Conservation (phyloP, 257 asterid genomes). For the Solanum piurae region DNA sequence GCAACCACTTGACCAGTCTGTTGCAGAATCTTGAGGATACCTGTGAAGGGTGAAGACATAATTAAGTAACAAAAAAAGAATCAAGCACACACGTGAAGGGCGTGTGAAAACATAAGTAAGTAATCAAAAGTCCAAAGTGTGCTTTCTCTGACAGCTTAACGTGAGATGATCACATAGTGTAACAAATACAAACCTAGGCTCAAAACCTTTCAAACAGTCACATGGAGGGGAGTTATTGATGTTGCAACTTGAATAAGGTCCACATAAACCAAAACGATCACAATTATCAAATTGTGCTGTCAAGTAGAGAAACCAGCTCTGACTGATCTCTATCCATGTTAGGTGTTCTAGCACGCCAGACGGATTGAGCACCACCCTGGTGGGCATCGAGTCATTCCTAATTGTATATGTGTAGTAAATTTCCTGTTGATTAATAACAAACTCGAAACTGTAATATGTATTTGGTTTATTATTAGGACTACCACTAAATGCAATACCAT, state of each 20-base stretch:
- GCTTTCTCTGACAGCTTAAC: not conserved
- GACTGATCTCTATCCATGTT: constrained; percentile 8
- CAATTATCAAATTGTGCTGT: constrained; percentile 17
- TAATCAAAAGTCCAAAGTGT: not conserved
- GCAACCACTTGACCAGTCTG: constrained; percentile 26
- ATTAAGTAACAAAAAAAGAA: not conserved
- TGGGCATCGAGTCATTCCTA: not conserved
- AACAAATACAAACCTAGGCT: constrained; percentile 8
- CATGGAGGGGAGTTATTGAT: constrained; percentile 7
- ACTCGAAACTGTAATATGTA: not conserved
- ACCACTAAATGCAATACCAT: not conserved
- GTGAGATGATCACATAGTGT: not conserved
- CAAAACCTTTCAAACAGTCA: constrained; percentile 15
- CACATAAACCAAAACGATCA: constrained; percentile 18
- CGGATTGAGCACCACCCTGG: not conserved
- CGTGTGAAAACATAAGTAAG: not conserved
- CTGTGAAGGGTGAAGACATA: not conserved
- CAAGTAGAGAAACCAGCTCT: constrained; percentile 10
- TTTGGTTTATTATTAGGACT: not conserved
- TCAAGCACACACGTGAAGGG: not conserved
- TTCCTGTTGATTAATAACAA: not conserved
- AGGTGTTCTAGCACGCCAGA: not conserved
- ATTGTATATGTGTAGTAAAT: not conserved
- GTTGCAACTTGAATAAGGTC: constrained; percentile 10
- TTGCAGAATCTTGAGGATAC: constrained; percentile 13